Evolutionary conservation across 495 filamentous ascomycete species (phyloP).

Genomic region (Oleoguttula mirabilis): DNA sequence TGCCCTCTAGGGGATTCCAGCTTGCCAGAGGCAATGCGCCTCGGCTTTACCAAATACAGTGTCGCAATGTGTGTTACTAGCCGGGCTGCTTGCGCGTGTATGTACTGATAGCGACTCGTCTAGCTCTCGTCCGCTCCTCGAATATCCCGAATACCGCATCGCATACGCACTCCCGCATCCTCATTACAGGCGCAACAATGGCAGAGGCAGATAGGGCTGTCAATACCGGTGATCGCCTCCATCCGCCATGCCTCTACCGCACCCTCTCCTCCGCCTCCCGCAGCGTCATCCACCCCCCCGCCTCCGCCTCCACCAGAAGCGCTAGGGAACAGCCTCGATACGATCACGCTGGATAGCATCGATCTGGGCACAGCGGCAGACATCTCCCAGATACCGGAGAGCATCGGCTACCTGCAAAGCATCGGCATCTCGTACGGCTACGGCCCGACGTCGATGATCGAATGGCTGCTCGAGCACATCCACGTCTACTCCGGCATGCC

Average conservation of each 20-base stretch:
- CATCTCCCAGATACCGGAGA: slow-evolving; percentile 42
- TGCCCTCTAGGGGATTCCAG: slow-evolving; percentile 25
- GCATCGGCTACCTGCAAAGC: slow-evolving; percentile 69
- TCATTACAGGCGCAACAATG: background rate
- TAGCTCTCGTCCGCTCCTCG: background rate
- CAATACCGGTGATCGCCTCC: background rate
- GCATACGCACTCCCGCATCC: background rate
- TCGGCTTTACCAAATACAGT: slow-evolving; percentile 8
- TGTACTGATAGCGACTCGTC: too few species aligned
- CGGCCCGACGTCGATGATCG: slow-evolving; percentile 55
- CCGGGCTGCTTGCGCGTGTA: too few species aligned
- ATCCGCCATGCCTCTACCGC: slow-evolving; percentile 19
- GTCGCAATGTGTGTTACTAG: slow-evolving; percentile 14
- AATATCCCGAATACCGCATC: background rate
- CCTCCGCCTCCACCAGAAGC: background rate
- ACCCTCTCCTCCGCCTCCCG: background rate
- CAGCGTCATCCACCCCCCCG: slow-evolving; percentile 2
- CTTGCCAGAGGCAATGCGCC: slow-evolving; percentile 7
- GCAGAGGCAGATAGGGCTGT: background rate
- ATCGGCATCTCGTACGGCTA: slow-evolving; percentile 78
- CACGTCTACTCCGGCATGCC: slow-evolving; percentile 61
- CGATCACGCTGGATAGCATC: slow-evolving; percentile 15
- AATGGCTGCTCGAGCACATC: slow-evolving; percentile 68
- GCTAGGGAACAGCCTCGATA: slow-evolving; percentile 7
- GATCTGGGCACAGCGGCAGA: slow-evolving; percentile 6